Evolutionary conservation across 129 eudicot species (phyloP).

Genomic region (Sambucus nigra): DNA sequence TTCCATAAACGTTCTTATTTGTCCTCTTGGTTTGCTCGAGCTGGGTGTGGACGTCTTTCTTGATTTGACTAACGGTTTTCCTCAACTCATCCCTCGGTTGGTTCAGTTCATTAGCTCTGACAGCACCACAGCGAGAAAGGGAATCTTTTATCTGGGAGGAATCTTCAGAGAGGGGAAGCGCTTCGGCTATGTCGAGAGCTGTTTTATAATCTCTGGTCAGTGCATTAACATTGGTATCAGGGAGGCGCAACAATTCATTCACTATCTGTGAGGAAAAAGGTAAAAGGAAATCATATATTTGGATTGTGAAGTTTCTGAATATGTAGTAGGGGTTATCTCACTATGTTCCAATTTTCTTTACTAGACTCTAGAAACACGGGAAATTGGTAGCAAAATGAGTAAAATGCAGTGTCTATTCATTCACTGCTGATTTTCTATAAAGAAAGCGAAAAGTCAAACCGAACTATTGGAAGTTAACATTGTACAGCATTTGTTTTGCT

Average conservation of each 20-base stretch:
- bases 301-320: background rate
- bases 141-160: constrained; percentile 43
- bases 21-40: constrained; percentile 72
- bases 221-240: constrained; percentile 74
- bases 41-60: constrained; percentile 81
- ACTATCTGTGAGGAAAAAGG: constrained; percentile 53
- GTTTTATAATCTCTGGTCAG: constrained; percentile 71
- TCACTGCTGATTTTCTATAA: no score
- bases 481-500: no score
- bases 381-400: no score
- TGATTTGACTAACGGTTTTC: constrained; percentile 75
- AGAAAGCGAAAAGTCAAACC: no score
- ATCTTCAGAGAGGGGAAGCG: constrained; percentile 73
- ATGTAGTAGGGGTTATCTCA: background rate
- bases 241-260: constrained; percentile 60
- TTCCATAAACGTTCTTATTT: constrained; percentile 64
- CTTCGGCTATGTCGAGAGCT: constrained; percentile 86
- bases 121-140: constrained; percentile 58
- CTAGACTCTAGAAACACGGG: background rate
- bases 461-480: no score
- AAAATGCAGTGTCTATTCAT: no score
- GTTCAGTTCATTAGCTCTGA: constrained; percentile 76
- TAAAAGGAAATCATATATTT: background rate
- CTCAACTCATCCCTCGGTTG: constrained; percentile 89
- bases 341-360: background rate